Evolutionary conservation across 768 basidiomycete species (phyloP).

Genomic region (Rhizopogon rudus): DNA sequence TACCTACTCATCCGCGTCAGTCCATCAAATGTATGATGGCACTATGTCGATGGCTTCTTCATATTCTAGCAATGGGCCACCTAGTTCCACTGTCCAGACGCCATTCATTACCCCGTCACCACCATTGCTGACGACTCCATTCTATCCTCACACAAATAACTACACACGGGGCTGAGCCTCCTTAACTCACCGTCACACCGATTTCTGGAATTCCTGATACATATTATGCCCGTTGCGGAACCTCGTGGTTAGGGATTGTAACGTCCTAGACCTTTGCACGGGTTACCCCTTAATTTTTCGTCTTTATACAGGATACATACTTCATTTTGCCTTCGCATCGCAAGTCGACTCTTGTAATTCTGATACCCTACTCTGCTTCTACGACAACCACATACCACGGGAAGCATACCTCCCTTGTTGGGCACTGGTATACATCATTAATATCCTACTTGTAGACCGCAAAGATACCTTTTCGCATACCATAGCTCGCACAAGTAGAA

Average conservation of each 20-base stretch:
- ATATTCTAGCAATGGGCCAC: conserved; percentile 9
- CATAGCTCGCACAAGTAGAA: neutral
- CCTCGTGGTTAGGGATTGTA: conserved; percentile 5
- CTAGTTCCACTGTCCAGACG: conserved; percentile 3
- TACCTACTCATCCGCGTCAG: conserved; percentile 17
- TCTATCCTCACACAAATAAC: conserved; percentile 19
- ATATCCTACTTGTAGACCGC: neutral
- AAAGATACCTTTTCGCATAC: neutral
- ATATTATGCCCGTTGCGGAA: conserved; percentile 8
- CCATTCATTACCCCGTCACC: conserved; percentile 18
- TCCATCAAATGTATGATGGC: conserved; percentile 10
- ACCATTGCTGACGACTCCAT: conserved; percentile 24
- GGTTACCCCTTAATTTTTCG: neutral
- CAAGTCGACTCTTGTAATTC: neutral
- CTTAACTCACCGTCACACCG: conserved; percentile 4
- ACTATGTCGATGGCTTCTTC: conserved; percentile 6
- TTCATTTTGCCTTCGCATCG: conserved; percentile 1
- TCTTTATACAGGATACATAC: conserved; percentile 17
- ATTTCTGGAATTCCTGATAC: conserved; percentile 14
- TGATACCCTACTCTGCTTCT: neutral
- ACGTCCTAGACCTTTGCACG: conserved; percentile 5
- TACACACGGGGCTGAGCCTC: conserved; percentile 5
- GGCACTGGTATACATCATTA: neutral
- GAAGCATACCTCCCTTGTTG: neutral
- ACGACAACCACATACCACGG: neutral